Evolutionary conservation across 805 yeast species (phyloP).

Genomic region (Nakazawaea ambrosiae): DNA sequence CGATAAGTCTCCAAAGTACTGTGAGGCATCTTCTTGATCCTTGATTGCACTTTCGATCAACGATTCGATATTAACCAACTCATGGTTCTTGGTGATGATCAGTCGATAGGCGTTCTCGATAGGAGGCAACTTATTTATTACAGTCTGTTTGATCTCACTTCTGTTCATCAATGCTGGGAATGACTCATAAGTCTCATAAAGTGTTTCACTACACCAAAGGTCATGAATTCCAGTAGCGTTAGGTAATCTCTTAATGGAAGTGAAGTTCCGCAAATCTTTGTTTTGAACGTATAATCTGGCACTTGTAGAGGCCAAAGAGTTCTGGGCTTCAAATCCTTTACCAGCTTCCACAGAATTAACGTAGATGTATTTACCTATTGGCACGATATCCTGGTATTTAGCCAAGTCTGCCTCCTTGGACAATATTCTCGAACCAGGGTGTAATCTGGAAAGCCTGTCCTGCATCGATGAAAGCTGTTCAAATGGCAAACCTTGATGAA

Average conservation of each 20-base stretch:
- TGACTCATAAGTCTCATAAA: constrained; percentile 64
- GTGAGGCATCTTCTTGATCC: constrained; percentile 39
- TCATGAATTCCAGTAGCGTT: constrained; percentile 67
- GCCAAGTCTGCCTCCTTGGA: constrained; percentile 48
- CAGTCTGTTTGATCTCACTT: constrained; percentile 53
- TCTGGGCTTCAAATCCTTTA: constrained; percentile 40
- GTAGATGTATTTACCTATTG: constrained; percentile 67
- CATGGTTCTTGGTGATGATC: constrained; percentile 61
- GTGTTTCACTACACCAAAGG: constrained; percentile 84
- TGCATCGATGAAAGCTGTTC: constrained; percentile 83
- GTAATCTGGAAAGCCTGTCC: constrained; percentile 62
- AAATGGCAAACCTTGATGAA: constrained; percentile 81
- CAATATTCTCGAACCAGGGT: constrained; percentile 77
- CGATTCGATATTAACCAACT: constrained; percentile 61
- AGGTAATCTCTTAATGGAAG: constrained; percentile 63
- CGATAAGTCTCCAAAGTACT: constrained; percentile 57
- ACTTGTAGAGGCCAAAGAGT: constrained; percentile 45
- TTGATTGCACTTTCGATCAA: constrained; percentile 44
- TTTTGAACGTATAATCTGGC: constrained; percentile 71
- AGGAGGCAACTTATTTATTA: constrained; percentile 63
- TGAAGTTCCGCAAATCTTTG: constrained; percentile 63
- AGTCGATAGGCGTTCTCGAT: constrained; percentile 73
- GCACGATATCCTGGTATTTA: constrained; percentile 39
- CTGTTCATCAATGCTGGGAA: constrained; percentile 89
- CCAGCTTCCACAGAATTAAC: constrained; percentile 69